A percentile compares a stretch with the other conserved stretches of the same genome.
Evolutionary conservation across 2,329 filamentous ascomycete species (phyloP).

Genomic region (Cordyceps farinosa): DNA sequence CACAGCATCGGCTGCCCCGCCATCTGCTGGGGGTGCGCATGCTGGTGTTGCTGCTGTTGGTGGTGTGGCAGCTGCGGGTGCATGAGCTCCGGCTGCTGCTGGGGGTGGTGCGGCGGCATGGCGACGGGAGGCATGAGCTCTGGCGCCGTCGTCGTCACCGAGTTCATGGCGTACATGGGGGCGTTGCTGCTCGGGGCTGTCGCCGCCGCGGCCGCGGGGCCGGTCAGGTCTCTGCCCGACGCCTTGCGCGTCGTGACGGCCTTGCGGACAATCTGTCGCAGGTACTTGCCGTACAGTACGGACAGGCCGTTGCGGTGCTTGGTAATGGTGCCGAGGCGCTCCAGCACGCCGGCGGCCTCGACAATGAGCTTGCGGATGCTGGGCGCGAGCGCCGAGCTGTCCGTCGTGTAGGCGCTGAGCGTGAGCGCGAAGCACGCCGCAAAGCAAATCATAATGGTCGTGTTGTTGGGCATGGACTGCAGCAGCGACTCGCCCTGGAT

Average conservation of each 20-base stretch:
- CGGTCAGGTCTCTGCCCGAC: neutral
- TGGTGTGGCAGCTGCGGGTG: slow-evolving; percentile 9
- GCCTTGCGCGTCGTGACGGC: slow-evolving; percentile 26
- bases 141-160: neutral
- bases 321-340: slow-evolving; percentile 64
- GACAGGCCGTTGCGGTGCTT: slow-evolving; percentile 65
- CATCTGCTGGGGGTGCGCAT: slow-evolving; percentile 23
- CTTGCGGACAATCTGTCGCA: slow-evolving; percentile 42
- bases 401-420: slow-evolving; percentile 56
- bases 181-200: neutral
- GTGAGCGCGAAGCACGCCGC: slow-evolving; percentile 67
- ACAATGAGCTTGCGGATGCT: slow-evolving; percentile 63
- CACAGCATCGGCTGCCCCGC: slow-evolving; percentile 34
- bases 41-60: slow-evolving; percentile 14
- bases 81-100: slow-evolving; percentile 5
- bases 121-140: neutral
- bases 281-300: slow-evolving; percentile 43
- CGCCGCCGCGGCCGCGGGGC: neutral
- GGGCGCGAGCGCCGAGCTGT: slow-evolving; percentile 55
- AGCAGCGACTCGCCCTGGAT: slow-evolving; percentile 68
- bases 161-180: slow-evolving; percentile 9
- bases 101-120: neutral
- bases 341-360: slow-evolving; percentile 65
- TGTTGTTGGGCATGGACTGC: slow-evolving; percentile 75
- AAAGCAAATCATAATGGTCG: slow-evolving; percentile 74